Evolutionary conservation across 768 basidiomycete species (phyloP), one percentile per base, ranked within the genome.

Genomic region (Agaricus subrufescens): DNA sequence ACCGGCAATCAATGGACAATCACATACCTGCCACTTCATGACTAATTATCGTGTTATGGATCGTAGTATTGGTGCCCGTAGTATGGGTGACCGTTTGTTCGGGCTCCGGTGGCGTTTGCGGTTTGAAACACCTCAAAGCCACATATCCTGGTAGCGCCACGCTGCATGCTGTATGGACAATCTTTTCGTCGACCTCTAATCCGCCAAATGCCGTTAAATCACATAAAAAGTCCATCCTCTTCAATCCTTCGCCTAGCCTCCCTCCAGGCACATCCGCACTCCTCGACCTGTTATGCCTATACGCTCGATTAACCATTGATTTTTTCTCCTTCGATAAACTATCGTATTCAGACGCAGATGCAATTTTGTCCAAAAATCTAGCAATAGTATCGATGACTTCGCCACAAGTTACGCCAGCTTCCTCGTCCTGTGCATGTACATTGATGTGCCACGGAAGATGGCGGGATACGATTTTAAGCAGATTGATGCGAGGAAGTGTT

Each of bases 401-500:
- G 15, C 78, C 79, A 59, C 89, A 77, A 2, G 89, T 91, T 15
- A 94, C 89, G 0, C 91, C 91, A 5, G 57, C 26, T 3, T 79
- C 77, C 11, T 77, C 0, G 73, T 69, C 14, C 85, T 81, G 63
- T 87, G 91, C 68, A 78, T 82, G 50, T 89, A 77, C 54, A 83
- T 83, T 5, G 86, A 72, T 88, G 66, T 86, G 89, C 91, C 91
- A 93, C 1, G 91, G 91, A 45, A 81, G 85, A 42, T 77, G 71
- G 46, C 73, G 67, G 11, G 80, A 80, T 61, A 86, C 81, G 55
- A 87, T 72, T 52, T 81, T 78, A 56, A 87, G 72, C 54, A 84
- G 78, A n/a, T 69, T 70, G 25, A 85, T 79, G 47, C 86, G 83
- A 2, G 86, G 86, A n/a, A 87, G 72, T 3, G 85, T 86, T 37